phyloP scores from a whole-genome alignment of 495 filamentous ascomycete species.

The Xylaria curta region DNA sequence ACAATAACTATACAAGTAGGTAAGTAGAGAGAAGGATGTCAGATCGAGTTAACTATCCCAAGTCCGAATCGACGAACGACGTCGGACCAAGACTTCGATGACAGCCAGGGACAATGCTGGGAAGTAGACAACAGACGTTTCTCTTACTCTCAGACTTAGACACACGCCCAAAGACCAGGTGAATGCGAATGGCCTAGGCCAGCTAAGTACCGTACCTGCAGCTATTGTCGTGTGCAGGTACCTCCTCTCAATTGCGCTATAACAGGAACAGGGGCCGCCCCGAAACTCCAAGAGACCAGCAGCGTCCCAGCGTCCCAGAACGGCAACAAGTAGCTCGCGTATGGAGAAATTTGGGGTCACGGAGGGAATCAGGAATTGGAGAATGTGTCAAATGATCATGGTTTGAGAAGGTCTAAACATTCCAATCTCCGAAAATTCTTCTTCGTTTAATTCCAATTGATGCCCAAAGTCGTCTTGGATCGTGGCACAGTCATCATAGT shows the following conservation, averaged over 20 bases:
- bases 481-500: constrained; percentile 23
- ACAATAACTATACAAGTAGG: background rate
- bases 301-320: constrained; percentile 4
- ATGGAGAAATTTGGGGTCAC: constrained; percentile 24
- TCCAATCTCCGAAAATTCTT: constrained; percentile 28
- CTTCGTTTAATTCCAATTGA: constrained; percentile 24
- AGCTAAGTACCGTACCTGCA: background rate
- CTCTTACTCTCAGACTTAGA: background rate
- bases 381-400: constrained; percentile 22
- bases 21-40: background rate
- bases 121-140: background rate
- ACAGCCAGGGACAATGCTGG: constrained; percentile 1
- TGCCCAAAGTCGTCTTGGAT: constrained; percentile 13
- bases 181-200: background rate
- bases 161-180: background rate
- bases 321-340: background rate
- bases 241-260: background rate
- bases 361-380: constrained; percentile 19
- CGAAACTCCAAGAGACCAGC: constrained; percentile 9
- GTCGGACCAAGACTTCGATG: background rate
- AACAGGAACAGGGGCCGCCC: constrained; percentile 19
- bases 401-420: constrained; percentile 18
- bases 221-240: background rate
- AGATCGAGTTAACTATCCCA: background rate
- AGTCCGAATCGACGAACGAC: background rate